Evolutionary conservation across 192 early-diverging fungal genomes (phyloP).

Genomic region (Mortierella alpina): DNA sequence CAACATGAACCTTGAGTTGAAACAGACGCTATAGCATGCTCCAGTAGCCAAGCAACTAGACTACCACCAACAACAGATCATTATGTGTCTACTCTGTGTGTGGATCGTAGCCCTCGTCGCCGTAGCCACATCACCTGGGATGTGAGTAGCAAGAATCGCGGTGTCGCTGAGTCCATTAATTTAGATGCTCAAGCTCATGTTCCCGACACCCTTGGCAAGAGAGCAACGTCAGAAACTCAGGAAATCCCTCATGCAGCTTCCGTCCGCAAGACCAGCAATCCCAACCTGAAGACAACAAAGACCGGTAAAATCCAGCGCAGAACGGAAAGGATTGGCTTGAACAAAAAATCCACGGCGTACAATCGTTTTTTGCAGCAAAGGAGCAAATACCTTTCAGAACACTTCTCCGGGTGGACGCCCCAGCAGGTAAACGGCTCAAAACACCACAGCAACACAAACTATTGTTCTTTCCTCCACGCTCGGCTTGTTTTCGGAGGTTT

Average conservation of each 20-base stretch:
- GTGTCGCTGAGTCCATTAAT: too few relatives aligned
- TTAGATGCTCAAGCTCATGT: too few relatives aligned
- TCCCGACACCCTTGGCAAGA: neutral
- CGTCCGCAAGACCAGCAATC: slow-evolving; percentile 21
- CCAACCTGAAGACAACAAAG: slow-evolving; percentile 41
- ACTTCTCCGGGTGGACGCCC: slow-evolving; percentile 16
- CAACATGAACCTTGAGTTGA: too few relatives aligned
- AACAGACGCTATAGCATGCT: too few relatives aligned
- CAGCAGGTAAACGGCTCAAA: slow-evolving; percentile 23
- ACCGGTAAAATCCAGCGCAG: slow-evolving; percentile 40
- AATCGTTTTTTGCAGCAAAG: slow-evolving; percentile 37
- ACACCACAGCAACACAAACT: neutral
- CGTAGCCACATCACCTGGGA: too few relatives aligned
- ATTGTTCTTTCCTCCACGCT: neutral
- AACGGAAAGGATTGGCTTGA: slow-evolving; percentile 12
- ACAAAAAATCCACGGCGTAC: slow-evolving; percentile 23
- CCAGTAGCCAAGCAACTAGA: too few relatives aligned
- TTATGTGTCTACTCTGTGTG: too few relatives aligned
- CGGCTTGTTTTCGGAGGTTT: neutral
- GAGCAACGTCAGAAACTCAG: neutral
- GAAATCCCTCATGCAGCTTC: neutral
- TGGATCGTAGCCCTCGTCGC: too few relatives aligned
- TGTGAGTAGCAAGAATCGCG: too few relatives aligned
- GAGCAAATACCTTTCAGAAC: slow-evolving; percentile 13
- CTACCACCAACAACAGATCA: too few relatives aligned